Conservation (phyloP, 2,329 filamentous ascomycete species). For the Cladosporium austrohemisphaericum region DNA sequence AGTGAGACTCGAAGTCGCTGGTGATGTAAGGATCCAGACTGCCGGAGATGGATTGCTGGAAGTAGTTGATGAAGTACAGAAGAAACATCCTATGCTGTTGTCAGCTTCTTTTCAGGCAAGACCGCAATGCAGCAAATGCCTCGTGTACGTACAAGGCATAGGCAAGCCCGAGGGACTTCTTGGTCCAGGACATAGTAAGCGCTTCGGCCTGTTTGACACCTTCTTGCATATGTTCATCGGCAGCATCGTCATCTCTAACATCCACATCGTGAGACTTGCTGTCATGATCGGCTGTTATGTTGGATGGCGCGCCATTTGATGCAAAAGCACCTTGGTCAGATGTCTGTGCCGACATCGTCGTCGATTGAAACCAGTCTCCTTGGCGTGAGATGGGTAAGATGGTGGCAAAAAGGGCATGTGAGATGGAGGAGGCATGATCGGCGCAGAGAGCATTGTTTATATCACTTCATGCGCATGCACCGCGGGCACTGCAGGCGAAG, state of each 20-base stretch:
- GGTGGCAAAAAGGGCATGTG: neutral
- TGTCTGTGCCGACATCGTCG: neutral
- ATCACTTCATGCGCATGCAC: neutral
- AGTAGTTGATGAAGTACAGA: conserved; percentile 48
- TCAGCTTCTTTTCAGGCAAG: neutral
- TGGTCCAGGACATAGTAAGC: conserved; percentile 40
- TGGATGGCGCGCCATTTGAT: too few species aligned
- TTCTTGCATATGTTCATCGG: conserved; percentile 13
- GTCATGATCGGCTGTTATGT: neutral
- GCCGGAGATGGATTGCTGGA: conserved; percentile 39
- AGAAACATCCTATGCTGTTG: conserved; percentile 40
- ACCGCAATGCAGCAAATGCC: neutral
- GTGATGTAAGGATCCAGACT: conserved; percentile 44
- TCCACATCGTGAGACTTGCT: neutral
- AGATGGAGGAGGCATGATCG: neutral
- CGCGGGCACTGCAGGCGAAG: neutral
- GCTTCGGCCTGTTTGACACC: conserved; percentile 41
- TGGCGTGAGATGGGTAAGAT: neutral
- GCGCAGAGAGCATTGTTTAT: neutral
- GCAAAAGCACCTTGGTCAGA: neutral
- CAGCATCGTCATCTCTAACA: neutral
- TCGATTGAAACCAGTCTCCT: neutral
- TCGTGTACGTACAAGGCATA: conserved; percentile 35
- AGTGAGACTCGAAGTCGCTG: conserved; percentile 52
- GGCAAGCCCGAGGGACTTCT: conserved; percentile 35